Evolutionary conservation across 805 yeast species (phyloP).

Genomic region (Lipomyces orientalis): DNA sequence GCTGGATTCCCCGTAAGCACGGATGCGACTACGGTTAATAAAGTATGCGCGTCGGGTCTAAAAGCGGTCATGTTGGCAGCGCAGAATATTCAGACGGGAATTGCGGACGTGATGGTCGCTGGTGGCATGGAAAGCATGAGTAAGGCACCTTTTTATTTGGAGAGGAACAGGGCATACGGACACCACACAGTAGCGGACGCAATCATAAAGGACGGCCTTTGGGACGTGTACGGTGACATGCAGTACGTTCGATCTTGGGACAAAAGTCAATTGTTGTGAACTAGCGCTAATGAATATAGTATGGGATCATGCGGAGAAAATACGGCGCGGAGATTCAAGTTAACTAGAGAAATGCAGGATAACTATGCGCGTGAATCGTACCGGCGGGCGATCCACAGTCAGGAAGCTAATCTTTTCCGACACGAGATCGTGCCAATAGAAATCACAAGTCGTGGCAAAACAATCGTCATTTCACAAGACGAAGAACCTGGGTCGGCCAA

Average conservation of each 20-base stretch:
- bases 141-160: constrained; percentile 83
- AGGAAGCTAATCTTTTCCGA: constrained; percentile 72
- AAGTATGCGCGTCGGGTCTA: constrained; percentile 97
- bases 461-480: constrained; percentile 67
- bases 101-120: constrained; percentile 89
- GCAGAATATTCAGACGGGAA: constrained; percentile 85
- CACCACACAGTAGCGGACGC: constrained; percentile 62
- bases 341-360: constrained; percentile 86
- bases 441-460: constrained; percentile 73
- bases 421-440: constrained; percentile 83
- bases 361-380: constrained; percentile 80
- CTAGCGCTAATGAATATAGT: constrained; percentile 42
- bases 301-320: constrained; percentile 97
- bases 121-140: constrained; percentile 99
- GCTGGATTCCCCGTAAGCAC: constrained; percentile 83
- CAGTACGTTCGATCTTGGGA: constrained; percentile 37
- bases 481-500: constrained; percentile 78
- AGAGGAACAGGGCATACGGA: constrained; percentile 52
- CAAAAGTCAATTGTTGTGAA: neutral
- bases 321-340: constrained; percentile 77
- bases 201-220: constrained; percentile 76
- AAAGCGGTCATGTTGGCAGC: constrained; percentile 90
- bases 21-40: constrained; percentile 89
- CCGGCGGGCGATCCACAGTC: constrained; percentile 77
- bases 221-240: constrained; percentile 78